These are phyloP conservation scores for Nemania abortiva DNA, from an alignment of 2,329 filamentous ascomycete species.

Conservation along the genomic window DNA sequence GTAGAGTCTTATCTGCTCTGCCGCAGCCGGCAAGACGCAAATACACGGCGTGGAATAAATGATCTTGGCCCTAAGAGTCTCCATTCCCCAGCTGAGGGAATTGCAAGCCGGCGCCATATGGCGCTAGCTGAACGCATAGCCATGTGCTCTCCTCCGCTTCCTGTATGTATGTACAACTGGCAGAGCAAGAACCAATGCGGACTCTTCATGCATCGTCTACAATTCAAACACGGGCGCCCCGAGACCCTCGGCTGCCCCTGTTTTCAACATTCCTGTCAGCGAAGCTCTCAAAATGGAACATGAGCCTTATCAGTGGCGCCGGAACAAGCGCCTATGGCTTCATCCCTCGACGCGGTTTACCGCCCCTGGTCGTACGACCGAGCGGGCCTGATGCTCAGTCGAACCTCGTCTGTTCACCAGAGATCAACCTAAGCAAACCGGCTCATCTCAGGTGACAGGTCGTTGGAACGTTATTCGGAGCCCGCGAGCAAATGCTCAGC, in stretches of 20 bases:
- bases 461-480: conserved; percentile 15
- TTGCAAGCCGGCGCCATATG: conserved; percentile 14
- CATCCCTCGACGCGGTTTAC: neutral
- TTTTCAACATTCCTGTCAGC: neutral
- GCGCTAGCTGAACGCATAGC: conserved; percentile 12
- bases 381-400: conserved; percentile 4
- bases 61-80: conserved; percentile 3
- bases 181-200: neutral
- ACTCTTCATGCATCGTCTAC: neutral
- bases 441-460: conserved; percentile 10
- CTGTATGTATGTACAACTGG: neutral
- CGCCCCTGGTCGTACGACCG: conserved; percentile 12
- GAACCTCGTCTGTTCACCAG: conserved; percentile 7
- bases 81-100: conserved; percentile 8
- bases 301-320: conserved; percentile 6
- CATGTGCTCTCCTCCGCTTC: neutral
- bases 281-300: conserved; percentile 13
- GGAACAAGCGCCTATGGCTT: conserved; percentile 9
- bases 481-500: conserved; percentile 14
- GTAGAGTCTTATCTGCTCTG: neutral
- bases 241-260: conserved; percentile 8
- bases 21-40: neutral
- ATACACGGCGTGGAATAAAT: neutral
- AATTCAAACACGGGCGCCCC: conserved; percentile 9
- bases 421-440: neutral